These are phyloP conservation scores for Hypoxylon sp. DNA, from an alignment of 2,329 filamentous ascomycete species.

Conservation along the genomic window DNA sequence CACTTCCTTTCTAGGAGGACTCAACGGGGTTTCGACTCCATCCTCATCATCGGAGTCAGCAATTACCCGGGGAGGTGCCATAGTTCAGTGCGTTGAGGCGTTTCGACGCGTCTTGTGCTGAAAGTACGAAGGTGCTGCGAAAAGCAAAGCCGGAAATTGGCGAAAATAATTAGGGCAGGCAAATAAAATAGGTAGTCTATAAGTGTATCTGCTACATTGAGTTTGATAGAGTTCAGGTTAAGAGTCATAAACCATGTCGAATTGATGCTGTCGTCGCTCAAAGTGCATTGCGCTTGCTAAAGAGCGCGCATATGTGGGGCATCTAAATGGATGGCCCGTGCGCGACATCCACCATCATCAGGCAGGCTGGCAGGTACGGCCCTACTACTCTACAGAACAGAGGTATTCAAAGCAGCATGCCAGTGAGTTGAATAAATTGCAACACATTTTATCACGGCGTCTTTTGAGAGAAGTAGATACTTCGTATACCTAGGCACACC, in stretches of 20 bases:
- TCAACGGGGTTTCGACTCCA: constrained; percentile 42
- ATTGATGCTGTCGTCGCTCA: constrained; percentile 1
- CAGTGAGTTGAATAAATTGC: not conserved
- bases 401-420: not conserved
- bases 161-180: not conserved
- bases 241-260: not conserved
- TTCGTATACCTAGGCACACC: not conserved
- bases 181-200: not conserved
- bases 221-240: constrained; percentile 1
- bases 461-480: too few relatives aligned
- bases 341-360: not conserved
- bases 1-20: constrained; percentile 34
- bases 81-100: constrained; percentile 38
- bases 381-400: not conserved
- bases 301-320: constrained; percentile 30
- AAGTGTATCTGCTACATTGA: not conserved
- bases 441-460: too few relatives aligned
- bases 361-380: too few relatives aligned
- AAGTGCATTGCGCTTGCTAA: constrained; percentile 17
- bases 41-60: constrained; percentile 57
- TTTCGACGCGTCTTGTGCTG: constrained; percentile 19
- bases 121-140: not conserved
- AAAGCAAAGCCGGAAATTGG: constrained; percentile 5
- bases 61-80: constrained; percentile 52
- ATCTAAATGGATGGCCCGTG: constrained; percentile 3